Evolutionary conservation across 2,329 filamentous ascomycete species (phyloP).

Genomic region (Rugonectria rugulosa): DNA sequence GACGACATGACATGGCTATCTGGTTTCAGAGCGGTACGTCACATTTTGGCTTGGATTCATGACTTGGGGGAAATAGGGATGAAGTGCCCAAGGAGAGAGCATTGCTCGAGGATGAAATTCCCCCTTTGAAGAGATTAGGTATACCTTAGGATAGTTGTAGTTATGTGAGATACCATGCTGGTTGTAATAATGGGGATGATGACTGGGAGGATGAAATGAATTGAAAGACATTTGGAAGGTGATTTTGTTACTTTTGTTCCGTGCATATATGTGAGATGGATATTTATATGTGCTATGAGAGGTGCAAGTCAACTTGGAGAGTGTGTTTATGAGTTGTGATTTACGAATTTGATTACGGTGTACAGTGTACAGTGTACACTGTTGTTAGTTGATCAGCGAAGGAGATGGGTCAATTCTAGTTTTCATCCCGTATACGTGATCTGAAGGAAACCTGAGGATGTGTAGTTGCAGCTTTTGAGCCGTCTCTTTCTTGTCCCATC

Average conservation of each 20-base stretch:
- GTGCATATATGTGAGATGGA: neutral
- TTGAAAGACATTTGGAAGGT: slow-evolving; percentile 4
- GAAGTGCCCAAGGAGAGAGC: slow-evolving; percentile 15
- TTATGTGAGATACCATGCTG: slow-evolving; percentile 37
- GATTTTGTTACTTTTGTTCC: too few relatives aligned
- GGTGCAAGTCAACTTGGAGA: too few relatives aligned
- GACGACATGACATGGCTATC: slow-evolving; percentile 43
- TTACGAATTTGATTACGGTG: too few relatives aligned
- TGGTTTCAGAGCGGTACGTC: slow-evolving; percentile 39
- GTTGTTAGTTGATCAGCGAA: too few relatives aligned
- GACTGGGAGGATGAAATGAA: slow-evolving; percentile 20
- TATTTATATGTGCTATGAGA: too few relatives aligned
- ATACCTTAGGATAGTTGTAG: slow-evolving; percentile 32
- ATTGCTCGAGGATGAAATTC: slow-evolving; percentile 10
- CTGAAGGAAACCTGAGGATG: too few relatives aligned
- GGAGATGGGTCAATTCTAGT: too few relatives aligned
- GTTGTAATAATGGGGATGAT: slow-evolving; percentile 26
- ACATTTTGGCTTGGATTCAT: slow-evolving; percentile 35
- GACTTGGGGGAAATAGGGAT: slow-evolving; percentile 21
- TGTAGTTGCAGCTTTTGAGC: too few relatives aligned
- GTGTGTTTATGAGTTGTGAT: too few relatives aligned
- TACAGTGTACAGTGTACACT: too few relatives aligned
- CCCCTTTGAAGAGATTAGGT: slow-evolving; percentile 29
- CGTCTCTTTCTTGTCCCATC: too few relatives aligned
- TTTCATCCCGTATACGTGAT: too few relatives aligned